A percentile compares a stretch with the other conserved stretches of the same genome.
Conservation (phyloP, 768 basidiomycete species). For the Hygrophorus russula region DNA sequence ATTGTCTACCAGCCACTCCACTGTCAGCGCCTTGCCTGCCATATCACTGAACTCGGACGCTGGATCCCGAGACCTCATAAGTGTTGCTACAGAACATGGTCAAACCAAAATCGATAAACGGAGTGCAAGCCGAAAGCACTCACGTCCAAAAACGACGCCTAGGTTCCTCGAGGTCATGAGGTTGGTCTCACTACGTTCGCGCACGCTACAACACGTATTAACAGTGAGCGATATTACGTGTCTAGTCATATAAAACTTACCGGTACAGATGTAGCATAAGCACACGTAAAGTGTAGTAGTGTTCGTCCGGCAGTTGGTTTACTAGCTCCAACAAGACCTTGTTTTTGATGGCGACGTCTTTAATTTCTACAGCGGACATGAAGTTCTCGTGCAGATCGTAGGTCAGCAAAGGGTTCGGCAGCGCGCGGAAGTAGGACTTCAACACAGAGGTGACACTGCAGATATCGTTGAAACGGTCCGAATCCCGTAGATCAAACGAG, state of each 20-base stretch:
- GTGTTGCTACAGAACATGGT: slow-evolving; percentile 53
- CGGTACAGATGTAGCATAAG: slow-evolving; percentile 84
- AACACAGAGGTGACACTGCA: slow-evolving; percentile 94
- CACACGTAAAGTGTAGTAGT: slow-evolving; percentile 73
- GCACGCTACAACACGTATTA: slow-evolving; percentile 32
- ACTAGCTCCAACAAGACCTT: slow-evolving; percentile 57
- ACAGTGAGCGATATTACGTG: background rate
- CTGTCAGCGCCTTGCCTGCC: slow-evolving; percentile 87
- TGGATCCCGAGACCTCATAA: slow-evolving; percentile 84
- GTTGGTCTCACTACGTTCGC: slow-evolving; percentile 59
- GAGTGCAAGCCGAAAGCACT: slow-evolving; percentile 25
- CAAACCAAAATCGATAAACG: slow-evolving; percentile 2
- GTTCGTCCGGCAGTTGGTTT: slow-evolving; percentile 69
- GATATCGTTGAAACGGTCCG: slow-evolving; percentile 92
- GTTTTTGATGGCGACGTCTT: slow-evolving; percentile 50
- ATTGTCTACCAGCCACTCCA: slow-evolving; percentile 94
- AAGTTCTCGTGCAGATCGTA: slow-evolving; percentile 88
- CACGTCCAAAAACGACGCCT: slow-evolving; percentile 97
- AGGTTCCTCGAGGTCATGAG: slow-evolving; percentile 93
- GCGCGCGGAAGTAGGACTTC: slow-evolving; percentile 90
- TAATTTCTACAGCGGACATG: slow-evolving; percentile 60
- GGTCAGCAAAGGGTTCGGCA: slow-evolving; percentile 86
- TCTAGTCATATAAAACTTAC: slow-evolving; percentile 32
- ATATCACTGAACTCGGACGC: slow-evolving; percentile 92
- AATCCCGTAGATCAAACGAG: slow-evolving; percentile 80